phyloP scores from a whole-genome alignment of 192 early-diverging fungal species.

The Dissophora ornata region DNA sequence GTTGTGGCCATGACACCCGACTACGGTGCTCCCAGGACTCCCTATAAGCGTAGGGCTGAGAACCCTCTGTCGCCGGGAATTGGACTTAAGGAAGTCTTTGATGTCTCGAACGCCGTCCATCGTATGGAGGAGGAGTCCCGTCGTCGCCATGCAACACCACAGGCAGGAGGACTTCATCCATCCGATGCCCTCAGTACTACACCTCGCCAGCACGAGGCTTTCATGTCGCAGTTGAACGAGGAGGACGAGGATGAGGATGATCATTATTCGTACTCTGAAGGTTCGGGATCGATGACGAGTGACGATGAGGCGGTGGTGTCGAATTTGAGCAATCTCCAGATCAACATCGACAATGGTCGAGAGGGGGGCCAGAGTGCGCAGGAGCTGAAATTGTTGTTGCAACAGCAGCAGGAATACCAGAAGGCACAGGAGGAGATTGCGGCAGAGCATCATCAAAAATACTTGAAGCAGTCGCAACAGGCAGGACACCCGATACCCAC shows the following conservation, averaged over 20 bases:
- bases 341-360: conserved; percentile 15
- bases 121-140: conserved; percentile 75
- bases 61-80: conserved; percentile 66
- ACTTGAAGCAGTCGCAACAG: conserved; percentile 37
- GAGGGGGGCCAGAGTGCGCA: conserved; percentile 21
- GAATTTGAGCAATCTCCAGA: conserved; percentile 12
- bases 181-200: conserved; percentile 35
- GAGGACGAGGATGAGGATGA: conserved; percentile 39
- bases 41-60: conserved; percentile 57
- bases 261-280: conserved; percentile 10
- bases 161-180: conserved; percentile 26
- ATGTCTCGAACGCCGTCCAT: conserved; percentile 81
- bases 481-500: conserved; percentile 48
- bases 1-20: conserved; percentile 31
- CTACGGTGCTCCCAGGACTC: conserved; percentile 23
- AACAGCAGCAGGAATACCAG: conserved; percentile 53
- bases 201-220: conserved; percentile 46
- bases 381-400: conserved; percentile 29
- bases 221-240: conserved; percentile 56
- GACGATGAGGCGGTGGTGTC: conserved; percentile 39
- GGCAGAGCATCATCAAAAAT: conserved; percentile 44
- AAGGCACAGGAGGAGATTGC: conserved; percentile 46
- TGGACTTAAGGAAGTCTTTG: conserved; percentile 77
- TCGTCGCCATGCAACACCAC: conserved; percentile 28
- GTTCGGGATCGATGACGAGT: conserved; percentile 15